Evolutionary conservation across 2,329 filamentous ascomycete species (phyloP).

Genomic region (Pseudocercospora crystallina): DNA sequence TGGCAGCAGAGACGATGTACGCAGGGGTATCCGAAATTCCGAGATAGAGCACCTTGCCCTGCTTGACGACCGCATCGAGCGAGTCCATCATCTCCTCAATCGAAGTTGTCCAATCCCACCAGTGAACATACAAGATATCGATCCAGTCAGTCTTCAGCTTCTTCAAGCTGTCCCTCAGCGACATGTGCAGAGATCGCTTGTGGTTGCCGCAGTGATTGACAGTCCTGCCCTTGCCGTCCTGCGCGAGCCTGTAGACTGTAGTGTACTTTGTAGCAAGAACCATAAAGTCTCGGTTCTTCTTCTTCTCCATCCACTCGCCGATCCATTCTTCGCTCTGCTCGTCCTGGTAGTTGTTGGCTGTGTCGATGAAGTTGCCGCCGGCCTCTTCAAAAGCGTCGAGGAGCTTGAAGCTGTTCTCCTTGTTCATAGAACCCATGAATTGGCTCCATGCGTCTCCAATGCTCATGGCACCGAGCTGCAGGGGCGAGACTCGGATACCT

Average conservation of each 20-base stretch:
- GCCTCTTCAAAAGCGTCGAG: conserved; percentile 36
- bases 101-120: conserved; percentile 45
- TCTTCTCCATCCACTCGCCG: conserved; percentile 45
- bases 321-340: conserved; percentile 45
- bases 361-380: conserved; percentile 37
- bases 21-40: conserved; percentile 47
- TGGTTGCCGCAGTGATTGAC: conserved; percentile 63
- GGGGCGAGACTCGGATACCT: conserved; percentile 46
- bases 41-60: conserved; percentile 47
- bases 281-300: conserved; percentile 38
- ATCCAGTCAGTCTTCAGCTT: conserved; percentile 69
- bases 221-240: conserved; percentile 53
- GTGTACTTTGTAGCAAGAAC: conserved; percentile 45
- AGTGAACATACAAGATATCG: conserved; percentile 51
- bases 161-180: conserved; percentile 35
- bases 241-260: conserved; percentile 28
- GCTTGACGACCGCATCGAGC: conserved; percentile 42
- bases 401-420: conserved; percentile 61
- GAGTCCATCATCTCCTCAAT: conserved; percentile 47
- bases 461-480: conserved; percentile 62
- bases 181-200: conserved; percentile 61
- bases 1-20: conserved; percentile 43
- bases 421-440: conserved; percentile 64
- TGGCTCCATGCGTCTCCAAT: conserved; percentile 56
- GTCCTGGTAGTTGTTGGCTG: conserved; percentile 41